Base-by-base conservation (phyloP, 169 alveolate species). In the Plasmodium inui region DNA sequence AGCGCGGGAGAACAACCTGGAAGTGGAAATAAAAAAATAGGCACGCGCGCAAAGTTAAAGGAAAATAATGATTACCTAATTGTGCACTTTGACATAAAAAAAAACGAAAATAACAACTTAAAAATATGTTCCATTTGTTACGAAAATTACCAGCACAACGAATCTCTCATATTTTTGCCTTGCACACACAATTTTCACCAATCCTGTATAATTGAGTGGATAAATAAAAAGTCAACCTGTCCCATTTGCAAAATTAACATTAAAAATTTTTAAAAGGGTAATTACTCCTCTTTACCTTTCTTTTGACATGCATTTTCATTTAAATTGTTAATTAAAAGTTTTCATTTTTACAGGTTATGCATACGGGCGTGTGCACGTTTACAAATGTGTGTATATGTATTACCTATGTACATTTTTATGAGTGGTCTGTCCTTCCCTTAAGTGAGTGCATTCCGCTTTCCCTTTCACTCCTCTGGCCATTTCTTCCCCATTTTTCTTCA, bases 101-200 rank as follows among this genome's bases (percentile, higher is more conserved):
- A 50, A 85, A 50, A 34, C 67, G 70, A 85, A 39, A 74, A 85
- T 37, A 74, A 74, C 79, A 85, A 85, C 30, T 85, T 85, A 50
- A 85, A 85, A 85, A 44, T 53, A 44, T 85, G 93, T 70, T 85
- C 86, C 41, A 85, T 85, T 46, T 85, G 93, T 76, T 85, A 53
- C 79, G 93, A 85, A 85, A 85, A 85, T 85, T 85, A 85, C 79
- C 28, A 74, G 28, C 93, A 85, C 79, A 85, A 85, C 61, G 93
- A 85, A 30, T 26, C 84, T 44, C 44, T 85, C 28, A 85, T 85
- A 46, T 85, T 85, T 37, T 85, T 85, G 26, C 93, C 93, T 8
- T 85, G 93, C 22, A 85, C 93, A 10, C 93, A 85, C 30, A 84
- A 50, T 78, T 85, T 84, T 57, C 96, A 84, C 30, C 70, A 82